These are phyloP conservation scores for Xerocomellus chrysenteron DNA, from an alignment of 768 basidiomycete species.

Conservation along the genomic window DNA sequence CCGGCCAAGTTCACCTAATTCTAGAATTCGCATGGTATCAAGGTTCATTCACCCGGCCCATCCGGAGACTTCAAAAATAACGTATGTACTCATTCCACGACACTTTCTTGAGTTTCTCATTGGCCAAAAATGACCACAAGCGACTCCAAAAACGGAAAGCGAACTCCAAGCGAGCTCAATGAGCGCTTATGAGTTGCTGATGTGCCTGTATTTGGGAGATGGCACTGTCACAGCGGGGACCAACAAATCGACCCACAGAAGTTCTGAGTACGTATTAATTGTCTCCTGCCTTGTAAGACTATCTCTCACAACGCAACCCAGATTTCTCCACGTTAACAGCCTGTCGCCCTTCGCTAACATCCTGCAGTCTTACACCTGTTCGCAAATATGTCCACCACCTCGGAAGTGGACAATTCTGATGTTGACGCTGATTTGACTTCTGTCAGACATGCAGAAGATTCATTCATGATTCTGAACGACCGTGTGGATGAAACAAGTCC, in stretches of 20 bases:
- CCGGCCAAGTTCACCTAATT: too few species aligned
- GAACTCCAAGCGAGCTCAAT: too few species aligned
- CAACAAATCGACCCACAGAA: slow-evolving; percentile 19
- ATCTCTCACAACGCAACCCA: neutral
- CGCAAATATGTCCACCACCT: slow-evolving; percentile 13
- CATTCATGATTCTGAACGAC: slow-evolving; percentile 8
- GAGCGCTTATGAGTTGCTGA: too few species aligned
- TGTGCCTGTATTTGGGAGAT: too few species aligned
- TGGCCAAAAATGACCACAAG: too few species aligned
- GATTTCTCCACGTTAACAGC: neutral
- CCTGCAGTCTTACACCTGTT: neutral
- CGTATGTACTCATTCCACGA: too few species aligned
- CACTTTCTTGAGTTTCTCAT: too few species aligned
- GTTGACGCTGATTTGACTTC: slow-evolving; percentile 6
- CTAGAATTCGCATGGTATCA: too few species aligned
- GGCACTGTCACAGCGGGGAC: slow-evolving; percentile 2
- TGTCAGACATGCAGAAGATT: slow-evolving; percentile 6
- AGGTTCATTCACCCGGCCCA: too few species aligned
- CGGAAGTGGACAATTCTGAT: slow-evolving; percentile 13
- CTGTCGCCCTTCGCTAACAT: neutral
- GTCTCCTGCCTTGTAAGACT: neutral
- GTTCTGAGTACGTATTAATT: slow-evolving; percentile 9
- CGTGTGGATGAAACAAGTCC: neutral
- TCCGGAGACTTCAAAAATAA: too few species aligned
- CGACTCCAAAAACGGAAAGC: too few species aligned